phyloP scores from a whole-genome alignment of 495 filamentous ascomycete species.

The Bacidia gigantensis region DNA sequence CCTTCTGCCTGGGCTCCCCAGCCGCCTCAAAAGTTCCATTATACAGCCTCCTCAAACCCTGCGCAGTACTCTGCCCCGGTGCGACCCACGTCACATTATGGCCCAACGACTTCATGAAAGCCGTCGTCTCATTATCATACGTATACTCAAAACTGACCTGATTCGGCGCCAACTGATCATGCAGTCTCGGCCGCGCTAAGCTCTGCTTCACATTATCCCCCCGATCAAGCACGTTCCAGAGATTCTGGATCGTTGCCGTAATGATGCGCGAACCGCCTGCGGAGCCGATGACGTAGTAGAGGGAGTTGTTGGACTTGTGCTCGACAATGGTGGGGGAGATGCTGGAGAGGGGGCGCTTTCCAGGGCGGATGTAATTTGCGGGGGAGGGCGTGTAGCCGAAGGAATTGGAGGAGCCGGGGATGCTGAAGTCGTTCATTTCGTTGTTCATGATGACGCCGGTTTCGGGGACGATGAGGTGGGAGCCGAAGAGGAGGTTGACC shows the following conservation, averaged over 20 bases:
- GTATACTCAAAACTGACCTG: conserved; percentile 51
- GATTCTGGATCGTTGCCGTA: conserved; percentile 63
- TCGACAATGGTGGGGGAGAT: conserved; percentile 69
- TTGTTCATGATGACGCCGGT: conserved; percentile 84
- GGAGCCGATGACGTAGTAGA: conserved; percentile 60
- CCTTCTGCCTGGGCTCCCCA: conserved; percentile 62
- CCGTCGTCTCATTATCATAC: conserved; percentile 52
- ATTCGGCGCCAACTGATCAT: conserved; percentile 17
- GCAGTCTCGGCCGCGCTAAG: conserved; percentile 43
- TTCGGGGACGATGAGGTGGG: conserved; percentile 61
- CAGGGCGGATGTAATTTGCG: conserved; percentile 66
- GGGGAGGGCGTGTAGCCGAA: conserved; percentile 74
- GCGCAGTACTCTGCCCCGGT: conserved; percentile 51
- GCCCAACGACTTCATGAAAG: conserved; percentile 45
- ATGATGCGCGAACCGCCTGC: conserved; percentile 86
- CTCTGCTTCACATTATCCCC: conserved; percentile 43
- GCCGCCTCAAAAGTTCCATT: conserved; percentile 71
- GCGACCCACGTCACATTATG: conserved; percentile 66
- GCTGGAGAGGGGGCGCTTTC: conserved; percentile 69
- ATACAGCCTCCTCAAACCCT: conserved; percentile 48
- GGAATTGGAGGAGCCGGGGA: conserved; percentile 42
- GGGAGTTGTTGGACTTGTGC: conserved; percentile 40
- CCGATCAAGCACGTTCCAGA: conserved; percentile 59
- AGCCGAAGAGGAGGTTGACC: conserved; percentile 75
- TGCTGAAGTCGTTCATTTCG: conserved; percentile 66